Conservation (phyloP, 1,284 basidiomycete genomes). For the Golubevia sp. region DNA sequence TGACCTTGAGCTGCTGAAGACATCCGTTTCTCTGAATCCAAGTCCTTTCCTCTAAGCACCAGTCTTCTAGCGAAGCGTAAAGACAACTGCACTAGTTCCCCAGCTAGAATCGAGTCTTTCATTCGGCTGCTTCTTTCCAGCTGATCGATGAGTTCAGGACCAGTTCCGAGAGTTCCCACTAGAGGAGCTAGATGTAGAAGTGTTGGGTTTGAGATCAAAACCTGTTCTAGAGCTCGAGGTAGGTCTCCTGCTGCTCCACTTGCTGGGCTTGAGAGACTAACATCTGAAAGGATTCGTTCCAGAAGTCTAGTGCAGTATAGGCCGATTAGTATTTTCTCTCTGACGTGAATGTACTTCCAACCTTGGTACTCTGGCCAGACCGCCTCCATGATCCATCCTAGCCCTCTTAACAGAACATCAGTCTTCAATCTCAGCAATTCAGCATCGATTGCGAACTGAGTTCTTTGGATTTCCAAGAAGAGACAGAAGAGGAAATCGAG, state of each 20-base stretch:
- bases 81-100: constrained; percentile 24
- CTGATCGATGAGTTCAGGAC: constrained; percentile 26
- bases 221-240: constrained; percentile 19
- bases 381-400: constrained; percentile 37
- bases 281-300: constrained; percentile 27
- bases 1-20: background rate
- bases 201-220: constrained; percentile 23
- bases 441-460: constrained; percentile 24
- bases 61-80: constrained; percentile 21
- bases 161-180: constrained; percentile 29
- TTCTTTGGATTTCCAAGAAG: constrained; percentile 33
- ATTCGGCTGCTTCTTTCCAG: constrained; percentile 26
- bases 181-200: constrained; percentile 30
- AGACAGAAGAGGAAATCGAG: constrained; percentile 43
- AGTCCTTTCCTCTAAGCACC: background rate
- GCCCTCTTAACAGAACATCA: constrained; percentile 28
- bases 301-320: constrained; percentile 35
- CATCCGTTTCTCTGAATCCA: background rate
- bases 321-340: constrained; percentile 31
- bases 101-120: constrained; percentile 25
- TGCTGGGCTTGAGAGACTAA: constrained; percentile 12
- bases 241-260: constrained; percentile 11
- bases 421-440: constrained; percentile 35
- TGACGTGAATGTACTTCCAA: constrained; percentile 36
- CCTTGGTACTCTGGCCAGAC: constrained; percentile 49